Base-by-base conservation (phyloP, 2,329 filamentous ascomycete genomes). In the Alternaria triticina region DNA sequence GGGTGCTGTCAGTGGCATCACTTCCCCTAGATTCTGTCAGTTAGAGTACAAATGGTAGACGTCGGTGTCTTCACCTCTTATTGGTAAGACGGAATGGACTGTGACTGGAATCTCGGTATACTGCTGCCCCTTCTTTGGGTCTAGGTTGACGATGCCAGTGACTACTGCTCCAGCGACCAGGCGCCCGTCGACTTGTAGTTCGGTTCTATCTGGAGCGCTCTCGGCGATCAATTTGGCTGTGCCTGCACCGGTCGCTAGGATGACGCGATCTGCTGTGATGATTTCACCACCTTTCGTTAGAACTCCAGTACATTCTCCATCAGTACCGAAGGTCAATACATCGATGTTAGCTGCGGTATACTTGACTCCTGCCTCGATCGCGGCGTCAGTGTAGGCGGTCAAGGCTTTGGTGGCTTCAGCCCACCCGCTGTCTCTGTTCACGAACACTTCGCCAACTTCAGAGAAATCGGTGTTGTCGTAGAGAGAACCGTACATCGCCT, bases 21-120 rank as follows among this genome's bases (percentile, higher is more conserved):
- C 15, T 1, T 40, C 36, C 9, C 36, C 36, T 40, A 10, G 2
- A 6, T 3, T 6, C 0, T 2, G 36, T 40, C 9, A 40, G 8
- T 10, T 3, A 0, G 33, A 5, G 4, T 10, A 1, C 0, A 10
- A 3, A 10, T 4, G 33, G 8, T n/a, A 2, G 15, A 3, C 0
- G 3, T 40, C 1, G 33, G 15, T n/a, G 4, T 1, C 8, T 5
- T 17, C 0, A 40, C 36, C 36, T 40, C 36, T 8, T 40, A 9
- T 40, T 11, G 36, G 36, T 17, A 40, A 2, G 36, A 40, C 36
- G 1, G 36, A 40, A 40, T 40, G 36, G 3, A 40, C 36, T 17
- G 36, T 40, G 3, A 40, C 36, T 3, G 36, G 36, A 6, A 17
- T 40, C n/a, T 40, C 36, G 36, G 36, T 40, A 2, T 17, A 40